phyloP scores from a whole-genome alignment of 2,329 filamentous ascomycete genomes.

The Lecanicillium sp. region DNA sequence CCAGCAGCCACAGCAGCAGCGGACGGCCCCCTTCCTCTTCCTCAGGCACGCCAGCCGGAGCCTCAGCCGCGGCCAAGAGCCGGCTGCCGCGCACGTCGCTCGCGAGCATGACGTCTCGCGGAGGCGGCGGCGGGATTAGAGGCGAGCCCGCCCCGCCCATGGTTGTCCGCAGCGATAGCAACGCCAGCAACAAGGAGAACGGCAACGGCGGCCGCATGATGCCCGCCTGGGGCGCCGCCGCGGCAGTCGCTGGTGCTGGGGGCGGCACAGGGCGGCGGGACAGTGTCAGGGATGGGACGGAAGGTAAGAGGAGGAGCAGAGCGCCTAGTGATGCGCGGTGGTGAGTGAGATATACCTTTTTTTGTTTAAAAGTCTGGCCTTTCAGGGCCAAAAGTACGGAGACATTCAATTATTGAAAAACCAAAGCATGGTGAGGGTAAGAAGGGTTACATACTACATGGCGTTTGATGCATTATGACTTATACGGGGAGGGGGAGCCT shows the following conservation, averaged over 20 bases:
- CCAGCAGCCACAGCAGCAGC: slow-evolving; percentile 11
- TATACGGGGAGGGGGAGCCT: too few species aligned
- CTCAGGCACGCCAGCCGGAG: too few species aligned
- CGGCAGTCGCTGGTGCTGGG: slow-evolving; percentile 11
- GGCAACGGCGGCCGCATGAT: slow-evolving; percentile 8
- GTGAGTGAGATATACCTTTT: slow-evolving; percentile 3
- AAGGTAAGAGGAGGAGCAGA: slow-evolving; percentile 3
- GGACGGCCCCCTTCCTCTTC: slow-evolving; percentile 1
- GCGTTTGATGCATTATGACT: too few species aligned
- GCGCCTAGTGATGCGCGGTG: slow-evolving; percentile 6
- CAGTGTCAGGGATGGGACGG: not conserved
- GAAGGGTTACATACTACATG: too few species aligned
- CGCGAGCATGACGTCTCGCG: slow-evolving; percentile 15
- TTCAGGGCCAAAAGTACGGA: too few species aligned
- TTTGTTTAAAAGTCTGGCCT: too few species aligned
- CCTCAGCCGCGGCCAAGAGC: slow-evolving; percentile 22
- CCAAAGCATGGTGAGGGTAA: too few species aligned
- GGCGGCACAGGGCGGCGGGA: not conserved
- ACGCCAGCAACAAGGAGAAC: slow-evolving; percentile 32
- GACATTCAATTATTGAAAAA: too few species aligned
- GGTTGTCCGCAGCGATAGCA: slow-evolving; percentile 30
- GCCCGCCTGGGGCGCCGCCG: slow-evolving; percentile 7
- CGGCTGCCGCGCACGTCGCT: slow-evolving; percentile 31
- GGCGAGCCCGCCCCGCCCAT: slow-evolving; percentile 18
- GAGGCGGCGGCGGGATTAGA: slow-evolving; percentile 14